Base-by-base conservation (phyloP, 2,329 filamentous ascomycete genomes). In the Arthrinium phaeospermum region DNA sequence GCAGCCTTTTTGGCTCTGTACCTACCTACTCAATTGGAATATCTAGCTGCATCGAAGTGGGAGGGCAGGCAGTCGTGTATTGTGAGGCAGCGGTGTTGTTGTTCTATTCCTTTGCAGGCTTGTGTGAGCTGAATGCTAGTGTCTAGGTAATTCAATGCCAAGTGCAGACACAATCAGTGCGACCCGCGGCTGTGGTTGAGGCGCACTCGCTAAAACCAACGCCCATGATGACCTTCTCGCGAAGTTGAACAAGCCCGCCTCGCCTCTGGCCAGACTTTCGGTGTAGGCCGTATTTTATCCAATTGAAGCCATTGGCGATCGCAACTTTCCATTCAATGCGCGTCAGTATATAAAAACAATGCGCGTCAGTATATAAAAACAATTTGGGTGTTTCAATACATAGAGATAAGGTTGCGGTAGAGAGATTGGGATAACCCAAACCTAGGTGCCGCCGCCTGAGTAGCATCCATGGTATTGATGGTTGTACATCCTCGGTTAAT, bases 401-500 rank as follows among this genome's bases (percentile, higher is more conserved):
- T 3, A 4, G 22, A 8, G 22, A 8, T 10, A 61, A 61, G 53
- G 57, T 41, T 14, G 10, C 4, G 10, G 10, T 4, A 41, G 10
- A n/a, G 34, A 41, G 34, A 64, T 41, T 41, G 57, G 13, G 34
- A 41, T 14, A 13, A 10, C 7, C 57, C 19, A 64, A 10, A 12
- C 34, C 19, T 64, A 6, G 34, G 14, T 41, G 22, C 57, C 19
- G 19, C 30, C 19, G 10, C 30, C 8, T 41, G 57, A 19, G n/a
- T 41, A 14, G 49, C 22, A 51, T 51, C 6, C 10, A 37, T 37
- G 24, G 51, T 12, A 30, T 30, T 10, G 8, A 41, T 64, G 34
- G 57, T 64, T n/a, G 57, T 64, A 64, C 57, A 64, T 64, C 19
- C 57, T 64, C 57, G 57, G 57, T 22, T 64, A 64, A 61, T 34